Conservation (phyloP, 2,329 filamentous ascomycete species). For the Pleurostoma richardsiae region DNA sequence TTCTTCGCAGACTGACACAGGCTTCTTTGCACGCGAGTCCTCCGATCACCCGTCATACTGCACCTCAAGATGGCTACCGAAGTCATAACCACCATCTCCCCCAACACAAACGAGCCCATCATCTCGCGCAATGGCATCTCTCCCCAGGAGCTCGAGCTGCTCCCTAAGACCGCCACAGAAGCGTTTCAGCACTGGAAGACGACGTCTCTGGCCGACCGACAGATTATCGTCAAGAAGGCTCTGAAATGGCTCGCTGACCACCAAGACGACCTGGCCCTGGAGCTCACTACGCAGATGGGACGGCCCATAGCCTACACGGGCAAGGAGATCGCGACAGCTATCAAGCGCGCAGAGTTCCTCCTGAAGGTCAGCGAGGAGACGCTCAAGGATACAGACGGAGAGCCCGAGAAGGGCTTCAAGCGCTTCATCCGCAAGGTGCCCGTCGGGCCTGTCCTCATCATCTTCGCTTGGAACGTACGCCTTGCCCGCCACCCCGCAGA, state of each 20-base stretch:
- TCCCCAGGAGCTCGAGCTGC: slow-evolving; percentile 59
- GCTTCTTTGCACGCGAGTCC: too few relatives aligned
- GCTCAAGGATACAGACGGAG: slow-evolving; percentile 75
- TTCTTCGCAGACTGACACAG: too few relatives aligned
- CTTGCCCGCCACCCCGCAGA: neutral
- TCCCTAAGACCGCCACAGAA: slow-evolving; percentile 67
- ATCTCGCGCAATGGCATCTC: slow-evolving; percentile 73
- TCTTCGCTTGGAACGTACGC: slow-evolving; percentile 95
- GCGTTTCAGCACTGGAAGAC: slow-evolving; percentile 75
- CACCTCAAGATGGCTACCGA: slow-evolving; percentile 53
- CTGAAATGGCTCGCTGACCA: slow-evolving; percentile 64
- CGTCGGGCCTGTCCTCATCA: slow-evolving; percentile 78
- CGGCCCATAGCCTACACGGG: slow-evolving; percentile 82
- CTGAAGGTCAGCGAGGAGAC: slow-evolving; percentile 76
- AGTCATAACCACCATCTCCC: slow-evolving; percentile 76
- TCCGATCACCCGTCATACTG: too few relatives aligned
- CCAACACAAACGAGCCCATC: slow-evolving; percentile 80
- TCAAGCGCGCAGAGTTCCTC: slow-evolving; percentile 80
- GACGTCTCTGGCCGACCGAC: slow-evolving; percentile 69
- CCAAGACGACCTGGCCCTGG: slow-evolving; percentile 75
- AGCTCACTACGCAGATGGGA: slow-evolving; percentile 93
- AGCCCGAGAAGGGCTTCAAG: slow-evolving; percentile 82
- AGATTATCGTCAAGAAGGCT: slow-evolving; percentile 76
- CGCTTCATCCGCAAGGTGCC: slow-evolving; percentile 86
- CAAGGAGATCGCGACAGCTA: slow-evolving; percentile 78